A percentile compares a stretch with the other conserved stretches of the same genome.
Conservation (phyloP, 2,329 filamentous ascomycete species). For the Ascochyta rabiei region DNA sequence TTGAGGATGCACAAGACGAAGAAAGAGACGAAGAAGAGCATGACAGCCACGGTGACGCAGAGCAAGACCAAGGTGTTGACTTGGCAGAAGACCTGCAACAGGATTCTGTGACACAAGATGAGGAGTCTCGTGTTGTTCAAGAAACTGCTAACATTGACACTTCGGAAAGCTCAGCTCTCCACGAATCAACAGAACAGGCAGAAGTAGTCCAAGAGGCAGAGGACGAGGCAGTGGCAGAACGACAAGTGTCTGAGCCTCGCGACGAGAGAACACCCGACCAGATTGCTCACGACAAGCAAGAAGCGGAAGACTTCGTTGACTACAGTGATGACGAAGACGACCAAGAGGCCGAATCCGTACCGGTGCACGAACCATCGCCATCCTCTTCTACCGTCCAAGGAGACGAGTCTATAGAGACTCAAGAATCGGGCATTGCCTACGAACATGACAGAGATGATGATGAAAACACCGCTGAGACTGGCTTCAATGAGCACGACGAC, state of each 20-base stretch:
- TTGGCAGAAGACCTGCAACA: constrained; percentile 4
- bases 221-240: neutral
- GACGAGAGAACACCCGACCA: constrained; percentile 14
- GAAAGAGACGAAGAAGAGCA: constrained; percentile 5
- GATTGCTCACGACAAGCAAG: constrained; percentile 22
- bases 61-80: constrained; percentile 1
- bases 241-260: neutral
- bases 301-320: constrained; percentile 54
- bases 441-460: constrained; percentile 11
- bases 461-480: constrained; percentile 5
- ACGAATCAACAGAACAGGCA: neutral
- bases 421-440: constrained; percentile 8
- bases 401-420: constrained; percentile 30
- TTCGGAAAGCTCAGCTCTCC: neutral
- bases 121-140: neutral
- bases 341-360: constrained; percentile 13
- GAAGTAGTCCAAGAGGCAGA: neutral
- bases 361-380: constrained; percentile 26
- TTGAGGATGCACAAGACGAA: neutral
- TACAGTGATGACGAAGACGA: constrained; percentile 57
- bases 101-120: neutral
- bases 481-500: constrained; percentile 12
- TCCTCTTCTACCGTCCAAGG: constrained; percentile 45
- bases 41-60: neutral
- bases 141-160: neutral